Evolutionary conservation across 192 early-diverging fungal species (phyloP).

Genomic region (Rhizoclosmatium globosum): DNA sequence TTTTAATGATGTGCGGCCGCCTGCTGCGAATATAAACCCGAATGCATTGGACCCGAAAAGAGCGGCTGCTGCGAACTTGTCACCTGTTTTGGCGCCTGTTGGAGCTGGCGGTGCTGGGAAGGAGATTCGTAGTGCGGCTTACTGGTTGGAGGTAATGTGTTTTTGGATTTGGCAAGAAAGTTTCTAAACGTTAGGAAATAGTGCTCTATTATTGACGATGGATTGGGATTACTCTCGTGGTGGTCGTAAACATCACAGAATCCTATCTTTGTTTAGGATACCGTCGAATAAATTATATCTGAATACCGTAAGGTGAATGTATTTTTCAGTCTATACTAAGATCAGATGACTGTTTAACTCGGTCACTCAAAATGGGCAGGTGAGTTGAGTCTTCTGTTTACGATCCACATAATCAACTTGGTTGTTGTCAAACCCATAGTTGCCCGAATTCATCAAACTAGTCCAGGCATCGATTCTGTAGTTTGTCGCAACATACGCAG

Average conservation of each 20-base stretch:
- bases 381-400: no score
- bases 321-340: no score
- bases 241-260: slow-evolving; percentile 51
- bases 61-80: not conserved
- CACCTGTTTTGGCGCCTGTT: slow-evolving; percentile 51
- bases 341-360: no score
- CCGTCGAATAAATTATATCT: no score
- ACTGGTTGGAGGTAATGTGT: slow-evolving; percentile 58
- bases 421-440: no score
- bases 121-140: slow-evolving; percentile 51
- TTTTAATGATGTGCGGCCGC: slow-evolving; percentile 80
- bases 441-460: no score
- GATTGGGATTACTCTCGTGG: slow-evolving; percentile 76
- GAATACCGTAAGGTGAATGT: no score
- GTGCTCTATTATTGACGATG: slow-evolving; percentile 74
- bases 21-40: not conserved
- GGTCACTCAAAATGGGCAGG: no score
- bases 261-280: no score
- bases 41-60: not conserved
- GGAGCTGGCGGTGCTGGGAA: slow-evolving; percentile 50
- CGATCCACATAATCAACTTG: no score
- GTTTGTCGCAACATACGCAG: no score
- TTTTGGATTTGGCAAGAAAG: not conserved
- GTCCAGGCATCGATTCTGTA: no score
- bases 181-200: slow-evolving; percentile 23